These are phyloP conservation scores for Posidonia australis DNA, from an alignment of 106 monocot species.

Conservation along the genomic window DNA sequence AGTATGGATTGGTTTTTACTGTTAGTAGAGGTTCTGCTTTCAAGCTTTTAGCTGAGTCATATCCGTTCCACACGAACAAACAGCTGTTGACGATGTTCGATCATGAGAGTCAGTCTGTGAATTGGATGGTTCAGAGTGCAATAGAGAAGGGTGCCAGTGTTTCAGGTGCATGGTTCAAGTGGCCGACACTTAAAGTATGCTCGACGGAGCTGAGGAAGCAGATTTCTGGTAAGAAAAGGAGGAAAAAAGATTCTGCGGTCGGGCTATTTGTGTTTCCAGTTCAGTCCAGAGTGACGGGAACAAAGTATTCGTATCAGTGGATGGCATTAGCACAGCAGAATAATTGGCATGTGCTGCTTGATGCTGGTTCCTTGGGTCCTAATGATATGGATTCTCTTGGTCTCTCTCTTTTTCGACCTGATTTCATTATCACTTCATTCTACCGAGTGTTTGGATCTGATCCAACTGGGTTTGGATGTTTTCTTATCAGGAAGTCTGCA, in stretches of 20 bases:
- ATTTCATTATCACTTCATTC: slow-evolving; percentile 88
- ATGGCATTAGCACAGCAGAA: slow-evolving; percentile 98
- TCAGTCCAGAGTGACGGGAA: slow-evolving; percentile 83
- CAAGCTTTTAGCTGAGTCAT: slow-evolving; percentile 68
- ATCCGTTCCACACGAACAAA: slow-evolving; percentile 90
- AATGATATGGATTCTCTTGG: slow-evolving; percentile 98
- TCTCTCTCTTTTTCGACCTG: slow-evolving; percentile 76
- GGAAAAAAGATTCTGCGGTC: slow-evolving; percentile 60
- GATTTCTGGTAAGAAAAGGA: slow-evolving; percentile 66
- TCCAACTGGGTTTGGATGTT: slow-evolving; percentile 47
- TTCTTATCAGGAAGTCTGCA: slow-evolving; percentile 83
- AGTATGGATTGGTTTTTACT: slow-evolving; percentile 87
- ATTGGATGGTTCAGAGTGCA: slow-evolving; percentile 72
- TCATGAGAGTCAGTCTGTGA: slow-evolving; percentile 93
- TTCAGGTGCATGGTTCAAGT: slow-evolving; percentile 62
- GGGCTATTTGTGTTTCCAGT: slow-evolving; percentile 91
- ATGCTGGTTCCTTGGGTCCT: slow-evolving; percentile 92
- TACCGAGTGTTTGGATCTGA: slow-evolving; percentile 18
- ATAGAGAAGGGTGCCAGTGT: slow-evolving; percentile 81
- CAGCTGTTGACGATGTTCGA: slow-evolving; percentile 91
- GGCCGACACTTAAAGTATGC: slow-evolving; percentile 78
- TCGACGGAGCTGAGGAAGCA: slow-evolving; percentile 69
- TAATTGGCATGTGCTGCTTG: slow-evolving; percentile 94
- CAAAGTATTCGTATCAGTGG: slow-evolving; percentile 96
- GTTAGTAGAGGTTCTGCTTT: slow-evolving; percentile 93